Percentiles rank a stretch among this genome's conserved stretches.
Evolutionary conservation across 345 rosid species (phyloP).

Genomic region (Populus euphratica): DNA sequence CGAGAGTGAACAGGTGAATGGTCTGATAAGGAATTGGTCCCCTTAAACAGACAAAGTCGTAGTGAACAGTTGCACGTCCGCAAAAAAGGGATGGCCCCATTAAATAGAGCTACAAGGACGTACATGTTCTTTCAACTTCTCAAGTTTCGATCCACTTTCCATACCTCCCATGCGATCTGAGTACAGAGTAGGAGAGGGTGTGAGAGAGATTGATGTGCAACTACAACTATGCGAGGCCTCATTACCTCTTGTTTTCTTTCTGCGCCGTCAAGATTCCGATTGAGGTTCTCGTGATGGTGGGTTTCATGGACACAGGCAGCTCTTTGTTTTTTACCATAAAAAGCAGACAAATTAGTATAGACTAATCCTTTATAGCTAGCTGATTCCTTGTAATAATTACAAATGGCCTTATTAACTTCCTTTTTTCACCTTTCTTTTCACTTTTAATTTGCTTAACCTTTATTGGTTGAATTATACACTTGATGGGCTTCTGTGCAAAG

Average conservation of each 20-base stretch:
- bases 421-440: not conserved
- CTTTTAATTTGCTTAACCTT: not conserved
- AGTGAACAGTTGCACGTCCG: not conserved
- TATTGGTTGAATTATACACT: not conserved
- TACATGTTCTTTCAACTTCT: not conserved
- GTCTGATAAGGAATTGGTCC: not conserved
- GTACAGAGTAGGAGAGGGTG: not conserved
- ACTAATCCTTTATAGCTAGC: not conserved
- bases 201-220: not conserved
- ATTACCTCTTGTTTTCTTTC: not conserved
- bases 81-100: not conserved
- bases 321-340: not conserved
- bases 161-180: not conserved
- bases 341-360: not conserved
- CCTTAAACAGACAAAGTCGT: not conserved
- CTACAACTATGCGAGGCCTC: not conserved
- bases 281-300: not conserved
- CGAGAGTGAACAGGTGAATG: not conserved
- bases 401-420: not conserved
- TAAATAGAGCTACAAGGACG: not conserved
- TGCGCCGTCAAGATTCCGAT: not conserved
- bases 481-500: slow-evolving; percentile 4
- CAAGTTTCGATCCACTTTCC: not conserved
- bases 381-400: slow-evolving; percentile 7
- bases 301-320: not conserved